Percentiles rank a stretch among this genome's conserved stretches.
Conservation (phyloP, 495 filamentous ascomycete species). For the Talaromyces stipitatus region DNA sequence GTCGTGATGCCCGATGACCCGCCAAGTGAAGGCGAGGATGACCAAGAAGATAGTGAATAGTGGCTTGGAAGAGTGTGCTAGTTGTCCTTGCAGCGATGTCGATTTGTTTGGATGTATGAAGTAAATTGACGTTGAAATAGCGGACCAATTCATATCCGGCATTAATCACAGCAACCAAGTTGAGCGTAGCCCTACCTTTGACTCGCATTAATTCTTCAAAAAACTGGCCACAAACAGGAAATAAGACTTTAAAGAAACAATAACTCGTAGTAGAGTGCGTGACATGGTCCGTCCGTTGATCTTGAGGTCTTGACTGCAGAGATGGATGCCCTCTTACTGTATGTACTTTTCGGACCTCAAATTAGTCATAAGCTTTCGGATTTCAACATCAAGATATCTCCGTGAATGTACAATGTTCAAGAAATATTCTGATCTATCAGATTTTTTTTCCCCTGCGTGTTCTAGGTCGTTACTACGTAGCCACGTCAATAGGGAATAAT, state of each 20-base stretch:
- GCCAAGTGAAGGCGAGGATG: constrained; percentile 1
- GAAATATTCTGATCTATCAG: background rate
- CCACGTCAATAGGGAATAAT: background rate
- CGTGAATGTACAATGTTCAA: background rate
- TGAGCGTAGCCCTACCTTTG: background rate
- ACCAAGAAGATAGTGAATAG: constrained; percentile 1
- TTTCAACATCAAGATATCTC: background rate
- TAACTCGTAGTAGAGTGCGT: no score
- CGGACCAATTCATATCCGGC: background rate
- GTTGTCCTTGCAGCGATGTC: background rate
- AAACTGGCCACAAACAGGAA: background rate
- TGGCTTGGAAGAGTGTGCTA: constrained; percentile 1
- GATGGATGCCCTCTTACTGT: background rate
- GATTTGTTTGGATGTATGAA: background rate
- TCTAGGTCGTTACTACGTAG: background rate
- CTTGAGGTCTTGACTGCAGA: background rate
- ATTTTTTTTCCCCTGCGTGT: background rate
- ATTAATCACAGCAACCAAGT: background rate
- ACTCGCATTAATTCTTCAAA: background rate
- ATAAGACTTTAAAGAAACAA: no score
- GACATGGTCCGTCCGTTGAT: background rate
- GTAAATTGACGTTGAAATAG: background rate
- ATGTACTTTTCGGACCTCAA: no score
- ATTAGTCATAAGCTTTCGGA: background rate
- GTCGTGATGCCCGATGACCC: constrained; percentile 50